Base-by-base conservation (phyloP, 1,139 yeast genomes). In the Diutina sp. region DNA sequence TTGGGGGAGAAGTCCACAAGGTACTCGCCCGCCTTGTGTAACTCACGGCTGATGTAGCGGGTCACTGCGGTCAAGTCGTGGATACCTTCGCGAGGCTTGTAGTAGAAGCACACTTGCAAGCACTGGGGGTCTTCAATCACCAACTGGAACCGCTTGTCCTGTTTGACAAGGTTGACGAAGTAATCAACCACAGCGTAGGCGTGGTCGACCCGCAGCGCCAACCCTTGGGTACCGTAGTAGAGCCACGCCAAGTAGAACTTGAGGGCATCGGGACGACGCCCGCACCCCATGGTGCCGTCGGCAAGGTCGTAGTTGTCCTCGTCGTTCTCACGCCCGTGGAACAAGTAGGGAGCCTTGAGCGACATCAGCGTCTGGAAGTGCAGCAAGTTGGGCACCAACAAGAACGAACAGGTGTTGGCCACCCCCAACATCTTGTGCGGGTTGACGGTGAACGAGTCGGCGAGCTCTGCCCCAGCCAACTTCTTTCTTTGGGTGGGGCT, bases 371-470 rank as follows among this genome's bases (percentile, higher is more conserved):
- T 76, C 63, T 84, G 87, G 71, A 89, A 85, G 9, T 77, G 69
- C 41, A 80, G 67, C 54, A 82, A 85, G 62, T 87, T 83, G 0
- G 95, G 95, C 14, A 87, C 72, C 56, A 89, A 73, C 59, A 89
- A 72, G 67, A 89, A 89, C 28, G 95, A 86, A 67, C 96, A 89
- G 0, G 96, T 88, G 57, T 85, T 83, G 54, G 96, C 96, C 7
- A 87, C 90, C n/a, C 96, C 96, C 54, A 89, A 77, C 89, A 87
- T 85, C 66, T 89, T 89, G 70, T 89, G 96, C 3, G 96, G 96
- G 65, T 88, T 89, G 21, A 84, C 82, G 2, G 96, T 88, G 58
- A 89, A 75, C n/a, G 93, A 85, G 67, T 88, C 82, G 1, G 95
- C 95, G 35, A 76, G 66, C 55, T 85, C 79, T 45, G 80, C 68